Conservation (phyloP, 1,284 basidiomycete genomes). For the Ustilago lituana region DNA sequence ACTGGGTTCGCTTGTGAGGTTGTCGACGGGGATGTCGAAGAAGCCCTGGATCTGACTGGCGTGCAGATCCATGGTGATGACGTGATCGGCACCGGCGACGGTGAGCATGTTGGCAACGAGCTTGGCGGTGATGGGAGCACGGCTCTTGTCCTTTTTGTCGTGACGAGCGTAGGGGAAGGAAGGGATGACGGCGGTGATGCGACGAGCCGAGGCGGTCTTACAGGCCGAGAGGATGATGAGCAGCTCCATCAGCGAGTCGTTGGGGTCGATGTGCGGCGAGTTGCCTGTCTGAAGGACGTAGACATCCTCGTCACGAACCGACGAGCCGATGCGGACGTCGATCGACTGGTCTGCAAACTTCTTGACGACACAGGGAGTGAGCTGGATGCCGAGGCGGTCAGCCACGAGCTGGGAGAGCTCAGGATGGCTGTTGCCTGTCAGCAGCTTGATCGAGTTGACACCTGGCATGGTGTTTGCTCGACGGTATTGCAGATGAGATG, state of each 20-base stretch:
- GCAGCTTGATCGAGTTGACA: slow-evolving; percentile 79
- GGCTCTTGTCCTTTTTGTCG: slow-evolving; percentile 97
- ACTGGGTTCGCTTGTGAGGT: slow-evolving; percentile 69
- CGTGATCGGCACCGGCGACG: slow-evolving; percentile 95
- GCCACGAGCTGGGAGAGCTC: slow-evolving; percentile 93
- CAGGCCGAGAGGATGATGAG: slow-evolving; percentile 91
- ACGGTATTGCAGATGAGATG: too few relatives aligned
- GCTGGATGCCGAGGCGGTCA: slow-evolving; percentile 87
- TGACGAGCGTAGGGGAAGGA: slow-evolving; percentile 96
- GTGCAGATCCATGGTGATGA: slow-evolving; percentile 98
- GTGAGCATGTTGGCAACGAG: slow-evolving; percentile 96
- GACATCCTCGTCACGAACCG: slow-evolving; percentile 84
- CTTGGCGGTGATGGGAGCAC: slow-evolving; percentile 97
- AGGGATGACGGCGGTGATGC: slow-evolving; percentile 97
- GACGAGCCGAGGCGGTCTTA: slow-evolving; percentile 93
- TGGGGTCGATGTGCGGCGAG: slow-evolving; percentile 63
- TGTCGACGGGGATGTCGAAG: slow-evolving; percentile 99
- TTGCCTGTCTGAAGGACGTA: slow-evolving; percentile 65
- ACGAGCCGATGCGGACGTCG: slow-evolving; percentile 77
- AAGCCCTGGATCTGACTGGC: slow-evolving; percentile 99
- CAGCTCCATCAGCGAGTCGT: slow-evolving; percentile 72
- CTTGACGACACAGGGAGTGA: slow-evolving; percentile 89
- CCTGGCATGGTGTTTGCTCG: slow-evolving; percentile 53
- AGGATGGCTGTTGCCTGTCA: slow-evolving; percentile 96
- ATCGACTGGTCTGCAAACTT: slow-evolving; percentile 90